phyloP scores from a whole-genome alignment of 257 asterid genomes.

The Solanum acaule region DNA sequence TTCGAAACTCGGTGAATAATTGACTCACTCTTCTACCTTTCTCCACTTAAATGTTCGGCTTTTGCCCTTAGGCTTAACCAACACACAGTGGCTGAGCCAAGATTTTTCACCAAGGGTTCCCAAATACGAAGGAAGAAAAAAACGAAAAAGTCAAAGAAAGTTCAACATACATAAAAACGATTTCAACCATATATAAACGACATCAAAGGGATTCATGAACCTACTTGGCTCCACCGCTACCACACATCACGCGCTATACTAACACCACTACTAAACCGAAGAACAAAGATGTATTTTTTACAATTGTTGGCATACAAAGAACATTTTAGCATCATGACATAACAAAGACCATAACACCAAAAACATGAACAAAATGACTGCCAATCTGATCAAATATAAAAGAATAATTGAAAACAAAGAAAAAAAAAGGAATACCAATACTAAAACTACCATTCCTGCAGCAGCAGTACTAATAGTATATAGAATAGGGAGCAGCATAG shows the following conservation, averaged over 20 bases:
- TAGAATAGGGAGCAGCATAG: not conserved
- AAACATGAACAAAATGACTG: constrained; percentile 53
- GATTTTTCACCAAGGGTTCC: no score
- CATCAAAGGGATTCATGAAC: not conserved
- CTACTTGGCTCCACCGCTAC: not conserved
- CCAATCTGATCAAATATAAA: constrained; percentile 44
- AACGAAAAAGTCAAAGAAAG: no score
- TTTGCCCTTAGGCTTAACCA: not conserved
- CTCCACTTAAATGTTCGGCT: not conserved
- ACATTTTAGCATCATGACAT: not conserved
- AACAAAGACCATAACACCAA: not conserved
- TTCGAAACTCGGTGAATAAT: not conserved
- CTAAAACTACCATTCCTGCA: not conserved
- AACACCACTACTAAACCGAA: not conserved
- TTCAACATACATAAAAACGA: not conserved
- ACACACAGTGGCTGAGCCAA: not conserved
- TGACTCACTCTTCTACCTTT: no score
- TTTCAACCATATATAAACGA: not conserved
- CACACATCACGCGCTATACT: not conserved
- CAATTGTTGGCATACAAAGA: not conserved
- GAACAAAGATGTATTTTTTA: no score
- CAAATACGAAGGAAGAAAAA: no score
- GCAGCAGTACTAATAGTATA: not conserved
- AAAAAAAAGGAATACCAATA: not conserved
- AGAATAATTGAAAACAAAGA: not conserved